These are phyloP conservation scores for Irpex lacteus DNA, from an alignment of 1,284 basidiomycete genomes.

Conservation along the genomic window DNA sequence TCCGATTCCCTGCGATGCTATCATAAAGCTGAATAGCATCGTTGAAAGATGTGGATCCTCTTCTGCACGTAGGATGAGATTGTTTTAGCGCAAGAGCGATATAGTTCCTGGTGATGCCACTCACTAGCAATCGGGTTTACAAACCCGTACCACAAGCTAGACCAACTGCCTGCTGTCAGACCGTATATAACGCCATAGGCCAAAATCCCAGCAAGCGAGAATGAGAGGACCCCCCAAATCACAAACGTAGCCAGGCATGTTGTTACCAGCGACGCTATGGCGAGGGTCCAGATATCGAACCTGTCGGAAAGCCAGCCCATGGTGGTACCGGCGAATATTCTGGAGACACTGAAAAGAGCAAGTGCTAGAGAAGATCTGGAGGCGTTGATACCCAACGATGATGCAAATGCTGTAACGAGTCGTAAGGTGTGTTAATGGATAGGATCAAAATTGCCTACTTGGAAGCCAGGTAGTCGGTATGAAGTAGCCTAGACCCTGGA, in stretches of 20 bases:
- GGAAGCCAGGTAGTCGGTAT: conserved; percentile 36
- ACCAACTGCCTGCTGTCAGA: conserved; percentile 16
- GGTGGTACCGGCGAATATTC: conserved; percentile 30
- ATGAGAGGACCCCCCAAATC: conserved; percentile 37
- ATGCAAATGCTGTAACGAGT: not conserved
- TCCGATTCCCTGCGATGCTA: conserved; percentile 37
- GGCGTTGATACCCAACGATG: not conserved
- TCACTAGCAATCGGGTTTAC: not conserved
- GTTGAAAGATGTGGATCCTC: conserved; percentile 36
- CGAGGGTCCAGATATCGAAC: conserved; percentile 34
- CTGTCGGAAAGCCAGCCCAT: conserved; percentile 37
- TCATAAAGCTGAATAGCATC: conserved; percentile 34
- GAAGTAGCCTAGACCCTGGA: conserved; percentile 33
- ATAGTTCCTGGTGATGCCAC: conserved; percentile 11
- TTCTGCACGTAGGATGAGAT: conserved; percentile 19
- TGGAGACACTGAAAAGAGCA: conserved; percentile 20
- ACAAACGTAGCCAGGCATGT: conserved; percentile 34
- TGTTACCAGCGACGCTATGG: conserved; percentile 24
- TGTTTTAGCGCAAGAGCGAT: not conserved
- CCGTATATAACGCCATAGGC: conserved; percentile 35
- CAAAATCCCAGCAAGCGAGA: conserved; percentile 31
- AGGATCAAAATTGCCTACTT: conserved; percentile 19
- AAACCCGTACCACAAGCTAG: not conserved
- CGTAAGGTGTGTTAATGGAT: not conserved
- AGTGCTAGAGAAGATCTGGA: conserved; percentile 12